A percentile compares a stretch with the other conserved stretches of the same genome.
Conservation (phyloP, 345 rosid species). For the Gossypium mustelinum region DNA sequence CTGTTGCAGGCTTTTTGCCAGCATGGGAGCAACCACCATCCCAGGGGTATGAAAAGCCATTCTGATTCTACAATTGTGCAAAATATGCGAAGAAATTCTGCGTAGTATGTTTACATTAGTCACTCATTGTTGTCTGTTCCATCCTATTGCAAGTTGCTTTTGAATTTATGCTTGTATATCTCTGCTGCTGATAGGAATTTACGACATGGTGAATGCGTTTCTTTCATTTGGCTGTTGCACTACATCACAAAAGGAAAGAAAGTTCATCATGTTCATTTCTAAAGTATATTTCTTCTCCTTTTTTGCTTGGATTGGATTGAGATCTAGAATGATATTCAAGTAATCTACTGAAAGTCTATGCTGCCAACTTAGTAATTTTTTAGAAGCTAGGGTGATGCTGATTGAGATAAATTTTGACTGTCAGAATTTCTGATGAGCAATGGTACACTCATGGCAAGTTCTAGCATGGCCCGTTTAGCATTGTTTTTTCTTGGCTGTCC, state of each 20-base stretch:
- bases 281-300: not conserved
- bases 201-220: not conserved
- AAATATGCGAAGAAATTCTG: conserved; percentile 8
- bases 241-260: conserved; percentile 1
- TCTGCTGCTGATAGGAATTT: not conserved
- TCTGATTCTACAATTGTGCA: conserved; percentile 33
- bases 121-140: not conserved
- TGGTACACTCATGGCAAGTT: conserved; percentile 2
- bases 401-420: not conserved
- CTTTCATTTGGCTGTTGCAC: conserved; percentile 7
- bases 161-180: not conserved
- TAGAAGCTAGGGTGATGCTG: not conserved
- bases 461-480: no score
- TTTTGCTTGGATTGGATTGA: not conserved
- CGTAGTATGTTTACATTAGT: conserved; percentile 15
- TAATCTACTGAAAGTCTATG: not conserved
- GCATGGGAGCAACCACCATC: conserved; percentile 79
- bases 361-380: not conserved
- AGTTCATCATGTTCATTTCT: conserved; percentile 3
- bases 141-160: conserved; percentile 5
- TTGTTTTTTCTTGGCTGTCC: no score
- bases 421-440: not conserved
- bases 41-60: conserved; percentile 70
- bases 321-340: not conserved
- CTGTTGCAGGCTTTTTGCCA: conserved; percentile 66